Evolutionary conservation across 1,139 yeast genomes (phyloP).

Genomic region (Sugiyamaella pinicola): DNA sequence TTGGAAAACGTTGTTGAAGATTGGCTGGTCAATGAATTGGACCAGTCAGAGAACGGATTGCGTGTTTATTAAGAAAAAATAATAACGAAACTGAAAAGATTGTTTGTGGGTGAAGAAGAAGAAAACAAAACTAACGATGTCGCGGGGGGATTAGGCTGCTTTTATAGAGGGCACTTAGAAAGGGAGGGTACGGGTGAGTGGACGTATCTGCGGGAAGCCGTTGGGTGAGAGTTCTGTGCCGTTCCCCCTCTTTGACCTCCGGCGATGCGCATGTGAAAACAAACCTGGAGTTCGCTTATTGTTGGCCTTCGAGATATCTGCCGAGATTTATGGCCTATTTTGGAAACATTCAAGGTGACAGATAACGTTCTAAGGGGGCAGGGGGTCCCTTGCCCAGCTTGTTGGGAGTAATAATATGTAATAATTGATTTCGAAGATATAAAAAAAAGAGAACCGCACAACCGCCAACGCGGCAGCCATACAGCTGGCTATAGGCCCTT

Average conservation of each 20-base stretch:
- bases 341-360: not conserved
- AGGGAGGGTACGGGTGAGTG: not conserved
- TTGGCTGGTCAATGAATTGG: conserved; percentile 15
- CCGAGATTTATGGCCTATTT: not conserved
- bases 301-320: not conserved
- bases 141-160: not conserved
- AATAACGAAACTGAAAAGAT: not conserved
- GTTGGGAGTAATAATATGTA: no score
- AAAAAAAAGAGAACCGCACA: no score
- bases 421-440: no score
- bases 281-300: not conserved
- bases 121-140: not conserved
- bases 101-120: not conserved
- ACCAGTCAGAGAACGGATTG: no score
- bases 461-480: no score
- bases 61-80: not conserved
- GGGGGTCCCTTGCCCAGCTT: not conserved
- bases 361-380: not conserved
- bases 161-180: not conserved
- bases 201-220: not conserved
- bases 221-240: not conserved
- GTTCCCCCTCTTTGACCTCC: not conserved
- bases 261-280: not conserved
- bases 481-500: no score
- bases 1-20: conserved; percentile 37